These are phyloP conservation scores for Taiozyma sp. DNA, from an alignment of 1,139 yeast species.

Conservation along the genomic window DNA sequence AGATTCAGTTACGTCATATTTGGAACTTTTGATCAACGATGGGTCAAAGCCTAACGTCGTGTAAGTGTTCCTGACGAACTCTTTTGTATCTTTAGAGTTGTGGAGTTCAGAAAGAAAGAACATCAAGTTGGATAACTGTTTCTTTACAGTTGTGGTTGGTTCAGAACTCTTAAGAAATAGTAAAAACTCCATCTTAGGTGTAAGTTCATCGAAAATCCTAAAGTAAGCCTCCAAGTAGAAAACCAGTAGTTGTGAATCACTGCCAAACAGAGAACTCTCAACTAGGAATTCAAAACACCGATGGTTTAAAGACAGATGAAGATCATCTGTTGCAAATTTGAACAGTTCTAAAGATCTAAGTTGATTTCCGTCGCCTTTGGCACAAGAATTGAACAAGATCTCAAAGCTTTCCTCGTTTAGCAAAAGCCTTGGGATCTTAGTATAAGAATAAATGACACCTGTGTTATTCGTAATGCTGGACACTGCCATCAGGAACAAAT, in stretches of 20 bases:
- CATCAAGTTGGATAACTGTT: not conserved
- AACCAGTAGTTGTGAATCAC: not conserved
- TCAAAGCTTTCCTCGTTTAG: slow-evolving; percentile 6
- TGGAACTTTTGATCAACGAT: not conserved
- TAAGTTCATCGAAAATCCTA: not conserved
- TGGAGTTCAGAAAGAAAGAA: not conserved
- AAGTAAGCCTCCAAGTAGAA: not conserved
- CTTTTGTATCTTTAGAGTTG: not conserved
- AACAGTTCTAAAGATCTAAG: slow-evolving; percentile 9
- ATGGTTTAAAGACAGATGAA: not conserved
- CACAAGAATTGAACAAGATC: slow-evolving; percentile 12
- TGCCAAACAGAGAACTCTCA: not conserved
- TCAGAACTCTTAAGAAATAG: not conserved
- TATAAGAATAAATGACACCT: slow-evolving; percentile 15
- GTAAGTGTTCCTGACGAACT: not conserved
- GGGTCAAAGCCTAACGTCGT: not conserved
- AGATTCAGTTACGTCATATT: slow-evolving; percentile 9
- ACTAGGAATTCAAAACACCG: not conserved
- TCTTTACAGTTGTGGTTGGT: not conserved
- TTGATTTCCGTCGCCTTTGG: slow-evolving; percentile 11
- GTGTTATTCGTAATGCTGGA: slow-evolving; percentile 12
- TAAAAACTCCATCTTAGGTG: not conserved
- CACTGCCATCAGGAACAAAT: slow-evolving; percentile 9
- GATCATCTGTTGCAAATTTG: not conserved
- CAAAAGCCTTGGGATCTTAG: slow-evolving; percentile 3